A percentile compares a stretch with the other conserved stretches of the same genome.
Evolutionary conservation across 139 green algal species (phyloP).

Genomic region (Pleodorina starrii): DNA sequence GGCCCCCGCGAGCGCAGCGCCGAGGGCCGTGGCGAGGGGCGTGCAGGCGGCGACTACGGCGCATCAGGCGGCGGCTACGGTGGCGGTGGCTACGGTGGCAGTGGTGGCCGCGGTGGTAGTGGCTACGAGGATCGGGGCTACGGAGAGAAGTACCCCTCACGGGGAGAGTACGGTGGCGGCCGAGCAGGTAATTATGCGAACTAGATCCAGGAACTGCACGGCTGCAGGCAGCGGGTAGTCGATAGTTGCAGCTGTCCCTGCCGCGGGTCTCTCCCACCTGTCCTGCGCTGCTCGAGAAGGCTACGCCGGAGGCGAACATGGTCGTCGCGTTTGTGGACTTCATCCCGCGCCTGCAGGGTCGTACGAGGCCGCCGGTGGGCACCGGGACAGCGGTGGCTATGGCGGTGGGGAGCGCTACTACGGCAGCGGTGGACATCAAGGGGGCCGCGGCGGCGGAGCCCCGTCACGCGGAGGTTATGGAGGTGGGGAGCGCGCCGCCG

Average conservation of each 20-base stretch:
- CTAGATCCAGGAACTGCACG: no score
- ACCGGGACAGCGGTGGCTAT: conserved; percentile 20
- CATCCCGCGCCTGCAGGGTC: conserved; percentile 17
- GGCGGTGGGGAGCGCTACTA: neutral
- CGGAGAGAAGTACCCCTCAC: neutral
- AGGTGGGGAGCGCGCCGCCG: neutral
- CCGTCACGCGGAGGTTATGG: neutral
- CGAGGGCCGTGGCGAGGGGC: conserved; percentile 14
- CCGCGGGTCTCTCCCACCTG: no score
- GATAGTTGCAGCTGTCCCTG: no score
- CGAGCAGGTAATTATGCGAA: conserved; percentile 8
- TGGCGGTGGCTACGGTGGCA: conserved; percentile 17
- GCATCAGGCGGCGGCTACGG: conserved; percentile 12
- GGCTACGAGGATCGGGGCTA: conserved; percentile 40
- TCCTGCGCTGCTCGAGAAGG: no score
- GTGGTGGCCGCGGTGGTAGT: conserved; percentile 8
- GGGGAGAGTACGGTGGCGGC: conserved; percentile 19
- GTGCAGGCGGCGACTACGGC: neutral
- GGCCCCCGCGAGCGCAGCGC: neutral
- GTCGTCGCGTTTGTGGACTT: no score
- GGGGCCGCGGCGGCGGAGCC: neutral
- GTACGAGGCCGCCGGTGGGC: neutral
- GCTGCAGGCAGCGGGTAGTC: neutral
- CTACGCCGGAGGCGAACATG: no score
- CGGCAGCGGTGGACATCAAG: neutral